Evolutionary conservation across 345 rosid genomes (phyloP), one percentile per base, ranked within the genome.

Genomic region (Carallia pectinifolia): DNA sequence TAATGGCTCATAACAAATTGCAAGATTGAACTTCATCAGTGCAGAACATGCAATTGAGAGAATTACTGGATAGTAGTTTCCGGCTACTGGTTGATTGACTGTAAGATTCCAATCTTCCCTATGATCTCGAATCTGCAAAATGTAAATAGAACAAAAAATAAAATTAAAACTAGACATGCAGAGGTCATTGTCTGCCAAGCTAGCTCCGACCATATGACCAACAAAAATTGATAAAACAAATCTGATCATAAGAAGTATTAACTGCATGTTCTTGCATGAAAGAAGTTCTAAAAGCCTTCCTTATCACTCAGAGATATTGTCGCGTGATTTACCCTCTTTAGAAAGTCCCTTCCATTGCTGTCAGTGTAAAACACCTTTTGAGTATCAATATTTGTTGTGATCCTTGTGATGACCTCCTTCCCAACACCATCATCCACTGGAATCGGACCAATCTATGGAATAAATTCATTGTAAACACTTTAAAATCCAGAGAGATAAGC

Each of bases 311-410:
- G 59, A 59, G 70, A 59, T 58, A 36, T 17, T 12, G 38, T 4
- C 23, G 34, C 1, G 12, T 69, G 68, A 77, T 31, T 80, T 90
- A 90, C 98, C 96, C 97, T 79, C 76, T 87, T 83, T 58, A 93
- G 81, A 77, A 93, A 93, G 82, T 90, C 98, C 71, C 97, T 85
- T 74, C 96, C 98, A 53, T 88, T 90, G 23, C 93, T 87, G 74
- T 93, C 97, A 4, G 96, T 89, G 64, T 80, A 85, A 48, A 87
- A 89, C 30, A 64, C 78, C 74, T 88, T 87, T 56, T 86, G 66
- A 23, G 92, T 93, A 36, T 47, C 90, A 93, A 93, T 89, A 77
- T 90, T 85, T 55, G 96, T 73, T 48, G 89, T 82, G 82, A 93
- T 71, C 67, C 76, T 75, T 16, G 96, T 79, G 75, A 93, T 85